phyloP scores from a whole-genome alignment of 2,329 filamentous ascomycete genomes.

The Stachybotrys echinatus region DNA sequence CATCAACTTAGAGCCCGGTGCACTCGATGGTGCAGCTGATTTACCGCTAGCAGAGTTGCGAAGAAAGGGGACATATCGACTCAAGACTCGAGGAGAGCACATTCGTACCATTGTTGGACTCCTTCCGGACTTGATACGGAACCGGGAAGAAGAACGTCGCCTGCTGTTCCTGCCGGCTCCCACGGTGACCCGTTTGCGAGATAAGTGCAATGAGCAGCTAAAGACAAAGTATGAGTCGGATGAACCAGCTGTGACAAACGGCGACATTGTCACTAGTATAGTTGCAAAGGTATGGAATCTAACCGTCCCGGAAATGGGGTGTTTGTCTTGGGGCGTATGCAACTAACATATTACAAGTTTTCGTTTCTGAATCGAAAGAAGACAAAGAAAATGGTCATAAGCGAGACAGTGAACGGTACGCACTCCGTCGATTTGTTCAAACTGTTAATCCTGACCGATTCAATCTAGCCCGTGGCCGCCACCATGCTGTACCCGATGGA shows the following conservation, averaged over 20 bases:
- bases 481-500: constrained; percentile 5
- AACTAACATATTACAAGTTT: no score
- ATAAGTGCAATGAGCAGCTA: constrained; percentile 4
- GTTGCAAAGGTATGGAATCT: not conserved
- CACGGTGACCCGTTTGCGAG: constrained; percentile 3
- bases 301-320: not conserved
- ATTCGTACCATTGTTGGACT: constrained; percentile 3
- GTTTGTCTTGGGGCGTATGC: no score
- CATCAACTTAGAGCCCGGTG: constrained; percentile 3
- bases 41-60: constrained; percentile 5
- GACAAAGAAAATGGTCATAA: constrained; percentile 7
- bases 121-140: constrained; percentile 5
- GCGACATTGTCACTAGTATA: constrained; percentile 3
- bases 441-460: not conserved
- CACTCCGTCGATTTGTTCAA: not conserved
- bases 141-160: constrained; percentile 4
- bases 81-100: not conserved
- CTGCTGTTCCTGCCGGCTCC: constrained; percentile 2
- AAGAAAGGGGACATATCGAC: constrained; percentile 3
- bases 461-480: constrained; percentile 8
- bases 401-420: not conserved
- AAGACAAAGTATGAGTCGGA: constrained; percentile 4
- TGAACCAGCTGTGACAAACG: not conserved
- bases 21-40: constrained; percentile 6
- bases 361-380: constrained; percentile 7